Percentiles rank a stretch among this genome's conserved stretches.
Evolutionary conservation across 2,329 filamentous ascomycete genomes (phyloP).

Genomic region (Dryadomyces quercus-mongolicae): DNA sequence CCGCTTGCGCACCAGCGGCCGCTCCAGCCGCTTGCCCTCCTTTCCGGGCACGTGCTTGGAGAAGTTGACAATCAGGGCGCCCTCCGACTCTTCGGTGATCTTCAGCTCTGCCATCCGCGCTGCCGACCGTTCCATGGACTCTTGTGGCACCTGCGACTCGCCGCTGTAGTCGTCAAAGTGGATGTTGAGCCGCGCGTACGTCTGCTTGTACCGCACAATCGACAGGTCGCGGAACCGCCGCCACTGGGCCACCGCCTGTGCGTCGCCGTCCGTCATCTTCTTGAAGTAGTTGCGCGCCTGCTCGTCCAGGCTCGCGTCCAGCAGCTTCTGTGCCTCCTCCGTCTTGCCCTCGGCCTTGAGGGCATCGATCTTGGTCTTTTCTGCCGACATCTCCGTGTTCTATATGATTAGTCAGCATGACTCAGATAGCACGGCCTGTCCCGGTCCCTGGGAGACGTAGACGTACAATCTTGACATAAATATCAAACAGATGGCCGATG

Average conservation of each 20-base stretch:
- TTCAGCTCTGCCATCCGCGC: constrained; percentile 50
- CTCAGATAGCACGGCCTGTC: neutral
- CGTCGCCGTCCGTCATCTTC: constrained; percentile 57
- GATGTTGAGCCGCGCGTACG: constrained; percentile 60
- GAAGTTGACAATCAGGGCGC: constrained; percentile 62
- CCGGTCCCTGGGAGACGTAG: no score
- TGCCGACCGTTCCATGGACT: constrained; percentile 52
- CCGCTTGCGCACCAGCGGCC: constrained; percentile 58
- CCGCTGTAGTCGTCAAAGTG: constrained; percentile 62
- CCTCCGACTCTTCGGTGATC: constrained; percentile 58
- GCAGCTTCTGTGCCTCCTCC: constrained; percentile 35
- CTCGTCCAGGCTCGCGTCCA: constrained; percentile 53
- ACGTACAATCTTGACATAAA: constrained; percentile 58
- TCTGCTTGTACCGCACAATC: constrained; percentile 53
- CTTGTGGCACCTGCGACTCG: constrained; percentile 59
- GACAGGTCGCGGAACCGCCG: constrained; percentile 53
- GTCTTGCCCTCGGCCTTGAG: constrained; percentile 42
- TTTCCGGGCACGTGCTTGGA: constrained; percentile 54
- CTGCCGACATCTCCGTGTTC: constrained; percentile 51
- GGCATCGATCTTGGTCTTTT: constrained; percentile 53
- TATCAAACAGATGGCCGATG: constrained; percentile 70
- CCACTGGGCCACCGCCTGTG: constrained; percentile 49
- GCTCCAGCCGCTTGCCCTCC: constrained; percentile 56
- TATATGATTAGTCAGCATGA: neutral
- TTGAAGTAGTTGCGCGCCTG: constrained; percentile 63